These are phyloP conservation scores for Blastomyces parvus DNA, from an alignment of 2,329 filamentous ascomycete genomes.

Conservation along the genomic window DNA sequence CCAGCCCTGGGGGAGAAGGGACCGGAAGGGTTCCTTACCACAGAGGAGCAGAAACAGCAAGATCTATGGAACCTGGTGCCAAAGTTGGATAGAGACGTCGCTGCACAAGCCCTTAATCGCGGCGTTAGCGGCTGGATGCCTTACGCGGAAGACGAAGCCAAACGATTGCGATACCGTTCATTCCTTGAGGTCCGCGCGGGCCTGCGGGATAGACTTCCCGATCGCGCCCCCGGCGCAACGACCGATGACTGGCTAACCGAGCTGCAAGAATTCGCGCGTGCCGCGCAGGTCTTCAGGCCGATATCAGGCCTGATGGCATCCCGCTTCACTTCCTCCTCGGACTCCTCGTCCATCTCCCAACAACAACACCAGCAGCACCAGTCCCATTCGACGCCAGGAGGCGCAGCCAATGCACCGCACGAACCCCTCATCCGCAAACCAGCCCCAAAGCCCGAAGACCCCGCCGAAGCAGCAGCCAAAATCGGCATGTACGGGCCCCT, in stretches of 20 bases:
- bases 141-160: slow-evolving; percentile 72
- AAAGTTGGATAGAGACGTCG: slow-evolving; percentile 55
- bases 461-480: slow-evolving; percentile 75
- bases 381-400: slow-evolving; percentile 30
- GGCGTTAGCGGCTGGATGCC: slow-evolving; percentile 63
- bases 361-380: slow-evolving; percentile 3
- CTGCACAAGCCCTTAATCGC: slow-evolving; percentile 58
- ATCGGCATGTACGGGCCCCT: slow-evolving; percentile 88
- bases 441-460: slow-evolving; percentile 54
- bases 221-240: slow-evolving; percentile 42
- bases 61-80: slow-evolving; percentile 53
- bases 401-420: slow-evolving; percentile 19
- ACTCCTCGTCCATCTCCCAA: slow-evolving; percentile 24
- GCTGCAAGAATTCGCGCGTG: slow-evolving; percentile 64
- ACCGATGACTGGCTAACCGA: slow-evolving; percentile 73
- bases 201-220: slow-evolving; percentile 49
- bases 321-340: slow-evolving; percentile 70
- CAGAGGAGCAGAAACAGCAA: slow-evolving; percentile 53
- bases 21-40: slow-evolving; percentile 54
- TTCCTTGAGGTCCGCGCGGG: slow-evolving; percentile 74
- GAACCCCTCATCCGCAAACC: slow-evolving; percentile 41
- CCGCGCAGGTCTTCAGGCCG: slow-evolving; percentile 76
- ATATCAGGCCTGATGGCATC: slow-evolving; percentile 89
- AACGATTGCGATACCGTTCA: slow-evolving; percentile 66
- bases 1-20: slow-evolving; percentile 63